Conservation (phyloP, 1,284 basidiomycete genomes). For the Marasmius oreades region DNA sequence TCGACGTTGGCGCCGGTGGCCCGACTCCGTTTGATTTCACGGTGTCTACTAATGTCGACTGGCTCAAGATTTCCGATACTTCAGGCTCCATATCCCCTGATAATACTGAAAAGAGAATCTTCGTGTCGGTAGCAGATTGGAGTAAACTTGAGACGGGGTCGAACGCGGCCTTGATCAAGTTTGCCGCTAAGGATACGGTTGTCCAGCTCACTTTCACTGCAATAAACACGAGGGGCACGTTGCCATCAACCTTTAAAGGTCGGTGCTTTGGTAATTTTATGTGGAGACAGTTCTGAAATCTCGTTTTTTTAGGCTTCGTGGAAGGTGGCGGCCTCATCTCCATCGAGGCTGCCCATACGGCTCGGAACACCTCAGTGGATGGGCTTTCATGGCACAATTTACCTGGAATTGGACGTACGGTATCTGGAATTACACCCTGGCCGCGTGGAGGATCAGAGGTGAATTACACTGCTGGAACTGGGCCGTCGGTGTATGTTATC, state of each 20-base stretch:
- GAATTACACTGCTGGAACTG: constrained; percentile 57
- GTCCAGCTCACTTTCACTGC: not conserved
- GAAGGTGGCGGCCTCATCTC: constrained; percentile 61
- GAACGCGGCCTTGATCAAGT: constrained; percentile 15
- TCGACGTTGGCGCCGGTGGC: constrained; percentile 63
- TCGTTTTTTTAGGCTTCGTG: constrained; percentile 48
- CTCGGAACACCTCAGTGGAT: constrained; percentile 47
- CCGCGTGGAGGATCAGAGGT: constrained; percentile 47
- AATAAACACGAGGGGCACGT: not conserved
- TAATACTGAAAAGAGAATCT: constrained; percentile 52
- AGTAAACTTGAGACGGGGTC: constrained; percentile 38
- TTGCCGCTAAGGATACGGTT: not conserved
- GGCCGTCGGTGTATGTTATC: constrained; percentile 51
- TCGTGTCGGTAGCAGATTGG: constrained; percentile 58
- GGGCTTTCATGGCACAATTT: constrained; percentile 56
- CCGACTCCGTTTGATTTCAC: constrained; percentile 56
- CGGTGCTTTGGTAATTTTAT: not conserved
- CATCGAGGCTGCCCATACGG: constrained; percentile 60
- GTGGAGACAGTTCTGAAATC: not conserved
- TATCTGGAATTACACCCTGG: constrained; percentile 59
- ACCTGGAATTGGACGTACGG: constrained; percentile 53
- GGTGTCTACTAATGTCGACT: constrained; percentile 45
- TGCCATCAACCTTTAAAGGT: constrained; percentile 3
- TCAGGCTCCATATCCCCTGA: constrained; percentile 47
- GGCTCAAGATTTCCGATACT: constrained; percentile 47